These are phyloP conservation scores for Rhizopus delemar DNA, from an alignment of 371 early-diverging fungal species.

Conservation along the genomic window DNA sequence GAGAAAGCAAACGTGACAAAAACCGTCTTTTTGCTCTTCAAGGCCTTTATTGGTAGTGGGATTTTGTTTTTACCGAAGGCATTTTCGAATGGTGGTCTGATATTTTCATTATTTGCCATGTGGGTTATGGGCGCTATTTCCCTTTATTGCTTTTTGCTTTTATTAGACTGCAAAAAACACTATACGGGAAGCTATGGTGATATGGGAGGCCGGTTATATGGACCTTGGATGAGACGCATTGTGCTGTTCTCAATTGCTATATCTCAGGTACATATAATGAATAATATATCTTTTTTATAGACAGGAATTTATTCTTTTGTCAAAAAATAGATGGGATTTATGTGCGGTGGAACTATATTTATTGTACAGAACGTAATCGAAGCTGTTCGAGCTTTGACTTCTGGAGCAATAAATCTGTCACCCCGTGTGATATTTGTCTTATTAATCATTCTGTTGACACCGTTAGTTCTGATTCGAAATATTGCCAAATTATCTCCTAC, in stretches of 20 bases:
- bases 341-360: slow-evolving; percentile 86
- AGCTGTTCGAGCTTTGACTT: slow-evolving; percentile 64
- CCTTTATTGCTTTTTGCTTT: slow-evolving; percentile 67
- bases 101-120: slow-evolving; percentile 68
- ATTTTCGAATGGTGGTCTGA: slow-evolving; percentile 79
- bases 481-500: slow-evolving; percentile 83
- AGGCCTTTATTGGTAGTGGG: slow-evolving; percentile 81
- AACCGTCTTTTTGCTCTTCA: slow-evolving; percentile 64
- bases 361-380: slow-evolving; percentile 79
- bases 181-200: slow-evolving; percentile 88
- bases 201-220: slow-evolving; percentile 82
- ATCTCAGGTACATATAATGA: slow-evolving; percentile 58
- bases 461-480: slow-evolving; percentile 83
- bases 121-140: slow-evolving; percentile 66
- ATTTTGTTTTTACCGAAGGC: slow-evolving; percentile 80
- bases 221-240: slow-evolving; percentile 73
- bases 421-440: slow-evolving; percentile 23
- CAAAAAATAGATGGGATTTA: slow-evolving; percentile 74
- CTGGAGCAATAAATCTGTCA: slow-evolving; percentile 48
- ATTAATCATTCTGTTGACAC: slow-evolving; percentile 45
- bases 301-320: background rate
- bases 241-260: slow-evolving; percentile 84
- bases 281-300: background rate
- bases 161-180: slow-evolving; percentile 65
- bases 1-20: slow-evolving; percentile 52